These are phyloP conservation scores for Microsporum canis DNA, from an alignment of 2,329 filamentous ascomycete genomes.

Conservation along the genomic window DNA sequence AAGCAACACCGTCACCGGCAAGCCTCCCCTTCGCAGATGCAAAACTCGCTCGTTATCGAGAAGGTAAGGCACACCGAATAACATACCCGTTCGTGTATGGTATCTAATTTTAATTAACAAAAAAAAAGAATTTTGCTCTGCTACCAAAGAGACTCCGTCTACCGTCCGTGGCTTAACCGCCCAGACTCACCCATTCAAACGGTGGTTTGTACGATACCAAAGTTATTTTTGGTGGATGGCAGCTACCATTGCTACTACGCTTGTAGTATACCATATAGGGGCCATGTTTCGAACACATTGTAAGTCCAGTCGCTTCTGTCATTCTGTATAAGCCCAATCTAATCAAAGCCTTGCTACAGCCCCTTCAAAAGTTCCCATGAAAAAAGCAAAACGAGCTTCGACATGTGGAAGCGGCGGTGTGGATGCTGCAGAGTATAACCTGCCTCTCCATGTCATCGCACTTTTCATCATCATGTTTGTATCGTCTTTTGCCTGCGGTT, in stretches of 20 bases:
- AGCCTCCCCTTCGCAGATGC: constrained; percentile 10
- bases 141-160: constrained; percentile 6
- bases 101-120: neutral
- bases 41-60: constrained; percentile 11
- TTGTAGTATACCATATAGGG: constrained; percentile 9
- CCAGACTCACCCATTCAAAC: constrained; percentile 2
- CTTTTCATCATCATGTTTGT: constrained; percentile 51
- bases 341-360: neutral
- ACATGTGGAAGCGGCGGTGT: constrained; percentile 22
- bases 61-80: constrained; percentile 7
- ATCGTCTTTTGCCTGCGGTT: constrained; percentile 47
- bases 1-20: constrained; percentile 3
- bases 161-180: neutral
- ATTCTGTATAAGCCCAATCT: neutral
- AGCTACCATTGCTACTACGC: neutral
- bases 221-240: constrained; percentile 8
- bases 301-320: neutral
- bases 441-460: constrained; percentile 52
- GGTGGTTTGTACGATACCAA: neutral
- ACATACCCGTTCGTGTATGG: neutral
- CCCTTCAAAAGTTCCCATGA: neutral
- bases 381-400: constrained; percentile 1
- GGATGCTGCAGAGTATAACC: constrained; percentile 43
- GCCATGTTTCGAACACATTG: constrained; percentile 5
- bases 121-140: constrained; percentile 11